Percentiles rank a stretch among this genome's conserved stretches.
Evolutionary conservation across 1,139 yeast genomes (phyloP).

Genomic region (Blastobotrys indianensis): DNA sequence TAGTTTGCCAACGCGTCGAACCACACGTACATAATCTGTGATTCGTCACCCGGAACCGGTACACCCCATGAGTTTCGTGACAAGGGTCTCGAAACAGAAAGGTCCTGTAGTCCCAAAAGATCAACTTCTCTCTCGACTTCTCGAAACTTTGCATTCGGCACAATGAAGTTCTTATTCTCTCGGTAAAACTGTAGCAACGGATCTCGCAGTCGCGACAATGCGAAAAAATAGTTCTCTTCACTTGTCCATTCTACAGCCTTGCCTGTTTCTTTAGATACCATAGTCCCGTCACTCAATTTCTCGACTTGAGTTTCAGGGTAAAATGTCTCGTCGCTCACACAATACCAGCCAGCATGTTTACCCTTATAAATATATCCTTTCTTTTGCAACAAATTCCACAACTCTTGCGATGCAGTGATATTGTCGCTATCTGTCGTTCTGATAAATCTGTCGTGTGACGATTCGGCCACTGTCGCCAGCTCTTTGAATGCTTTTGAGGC

Average conservation of each 20-base stretch:
- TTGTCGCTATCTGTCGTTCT: slow-evolving; percentile 90
- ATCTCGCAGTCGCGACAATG: slow-evolving; percentile 54
- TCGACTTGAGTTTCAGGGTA: slow-evolving; percentile 77
- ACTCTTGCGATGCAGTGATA: slow-evolving; percentile 49
- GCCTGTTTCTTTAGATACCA: slow-evolving; percentile 67
- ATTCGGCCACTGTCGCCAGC: slow-evolving; percentile 52
- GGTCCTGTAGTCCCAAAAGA: slow-evolving; percentile 46
- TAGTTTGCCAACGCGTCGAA: slow-evolving; percentile 90
- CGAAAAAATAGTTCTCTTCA: slow-evolving; percentile 85
- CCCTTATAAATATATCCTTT: slow-evolving; percentile 76
- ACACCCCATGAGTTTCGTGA: slow-evolving; percentile 84
- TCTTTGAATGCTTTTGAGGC: slow-evolving; percentile 58
- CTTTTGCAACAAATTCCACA: slow-evolving; percentile 60
- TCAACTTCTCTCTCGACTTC: slow-evolving; percentile 57
- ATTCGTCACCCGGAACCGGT: slow-evolving; percentile 71
- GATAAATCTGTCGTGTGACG: slow-evolving; percentile 70
- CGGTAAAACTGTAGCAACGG: slow-evolving; percentile 46
- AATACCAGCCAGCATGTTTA: slow-evolving; percentile 89
- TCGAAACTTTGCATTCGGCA: slow-evolving; percentile 54
- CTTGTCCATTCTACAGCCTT: slow-evolving; percentile 68
- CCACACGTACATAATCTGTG: slow-evolving; percentile 92
- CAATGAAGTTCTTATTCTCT: slow-evolving; percentile 47
- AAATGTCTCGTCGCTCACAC: slow-evolving; percentile 89
- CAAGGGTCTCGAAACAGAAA: slow-evolving; percentile 80
- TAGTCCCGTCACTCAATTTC: slow-evolving; percentile 41